Conservation (phyloP, 345 rosid species). For the Raphanus sativus region DNA sequence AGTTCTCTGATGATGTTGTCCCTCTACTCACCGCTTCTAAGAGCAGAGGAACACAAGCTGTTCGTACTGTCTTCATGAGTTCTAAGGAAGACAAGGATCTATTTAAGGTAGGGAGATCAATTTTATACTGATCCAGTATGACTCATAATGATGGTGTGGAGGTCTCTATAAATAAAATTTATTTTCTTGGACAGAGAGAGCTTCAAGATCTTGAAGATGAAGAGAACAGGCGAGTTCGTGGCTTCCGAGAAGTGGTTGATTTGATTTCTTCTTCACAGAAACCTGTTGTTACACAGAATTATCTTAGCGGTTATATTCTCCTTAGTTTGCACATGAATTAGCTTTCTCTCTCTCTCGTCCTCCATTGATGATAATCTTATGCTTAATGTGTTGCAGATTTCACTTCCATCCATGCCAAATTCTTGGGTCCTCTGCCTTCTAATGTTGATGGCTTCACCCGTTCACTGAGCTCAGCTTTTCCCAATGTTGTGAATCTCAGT, state of each 20-base stretch:
- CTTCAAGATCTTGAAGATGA: constrained; percentile 62
- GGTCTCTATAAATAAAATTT: background rate
- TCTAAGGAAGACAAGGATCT: constrained; percentile 72
- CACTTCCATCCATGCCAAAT: constrained; percentile 69
- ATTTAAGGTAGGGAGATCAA: constrained; percentile 52
- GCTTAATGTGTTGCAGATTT: constrained; percentile 55
- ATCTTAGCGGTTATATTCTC: constrained; percentile 63
- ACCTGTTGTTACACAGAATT: constrained; percentile 74
- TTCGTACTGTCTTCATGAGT: constrained; percentile 69
- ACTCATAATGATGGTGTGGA: background rate
- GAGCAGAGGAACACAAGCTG: constrained; percentile 65
- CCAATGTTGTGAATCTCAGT: constrained; percentile 69
- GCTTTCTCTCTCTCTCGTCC: background rate
- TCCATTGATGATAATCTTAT: background rate
- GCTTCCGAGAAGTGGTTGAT: constrained; percentile 92
- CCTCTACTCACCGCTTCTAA: constrained; percentile 70
- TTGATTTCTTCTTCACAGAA: constrained; percentile 83
- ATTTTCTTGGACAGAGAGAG: constrained; percentile 56
- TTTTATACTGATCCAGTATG: background rate
- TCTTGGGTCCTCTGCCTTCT: constrained; percentile 74
- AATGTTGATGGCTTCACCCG: constrained; percentile 55
- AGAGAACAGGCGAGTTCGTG: constrained; percentile 64
- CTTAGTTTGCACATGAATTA: constrained; percentile 7
- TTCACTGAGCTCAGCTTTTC: constrained; percentile 56
- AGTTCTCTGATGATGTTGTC: constrained; percentile 62